A percentile compares a stretch with the other conserved stretches of the same genome.
phyloP scores from a whole-genome alignment of 345 rosid genomes.

The Citropsis articulata region DNA sequence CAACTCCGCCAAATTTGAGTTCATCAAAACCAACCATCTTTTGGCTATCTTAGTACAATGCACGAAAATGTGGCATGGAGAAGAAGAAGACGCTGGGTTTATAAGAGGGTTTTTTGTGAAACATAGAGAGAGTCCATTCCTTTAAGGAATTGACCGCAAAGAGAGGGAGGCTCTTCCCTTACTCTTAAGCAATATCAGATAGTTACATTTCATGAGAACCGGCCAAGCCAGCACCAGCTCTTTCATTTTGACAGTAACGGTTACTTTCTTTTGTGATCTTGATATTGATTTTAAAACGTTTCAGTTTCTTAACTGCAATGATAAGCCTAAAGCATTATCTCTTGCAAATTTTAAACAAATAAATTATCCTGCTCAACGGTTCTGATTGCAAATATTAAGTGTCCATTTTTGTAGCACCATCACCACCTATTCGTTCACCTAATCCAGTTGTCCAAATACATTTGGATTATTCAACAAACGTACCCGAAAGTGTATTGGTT shows the following conservation, averaged over 20 bases:
- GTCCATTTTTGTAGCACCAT: not conserved
- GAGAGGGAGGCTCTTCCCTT: conserved; percentile 49
- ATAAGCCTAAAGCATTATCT: conserved; percentile 22
- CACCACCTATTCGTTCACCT: not conserved
- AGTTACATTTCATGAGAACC: conserved; percentile 38
- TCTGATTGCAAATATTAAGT: conserved; percentile 2
- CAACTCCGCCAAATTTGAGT: conserved; percentile 32
- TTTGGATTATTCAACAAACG: conserved; percentile 4
- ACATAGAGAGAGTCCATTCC: conserved; percentile 36
- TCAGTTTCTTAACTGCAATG: conserved; percentile 21
- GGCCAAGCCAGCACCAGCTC: conserved; percentile 58
- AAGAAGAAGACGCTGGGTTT: conserved; percentile 7
- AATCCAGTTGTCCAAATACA: not conserved
- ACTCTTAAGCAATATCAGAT: conserved; percentile 57
- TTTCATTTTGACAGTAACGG: conserved; percentile 26
- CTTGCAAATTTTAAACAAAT: no score
- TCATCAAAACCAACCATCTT: conserved; percentile 43
- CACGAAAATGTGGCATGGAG: not conserved
- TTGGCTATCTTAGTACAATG: not conserved
- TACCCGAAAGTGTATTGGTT: conserved; percentile 5
- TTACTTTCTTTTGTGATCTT: conserved; percentile 20
- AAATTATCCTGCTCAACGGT: not conserved
- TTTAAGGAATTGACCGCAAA: conserved; percentile 59
- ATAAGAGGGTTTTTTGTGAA: conserved; percentile 10
- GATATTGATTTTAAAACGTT: conserved; percentile 15